phyloP scores from a whole-genome alignment of 108 stramenopile species.

The Skeletonema potamos region DNA sequence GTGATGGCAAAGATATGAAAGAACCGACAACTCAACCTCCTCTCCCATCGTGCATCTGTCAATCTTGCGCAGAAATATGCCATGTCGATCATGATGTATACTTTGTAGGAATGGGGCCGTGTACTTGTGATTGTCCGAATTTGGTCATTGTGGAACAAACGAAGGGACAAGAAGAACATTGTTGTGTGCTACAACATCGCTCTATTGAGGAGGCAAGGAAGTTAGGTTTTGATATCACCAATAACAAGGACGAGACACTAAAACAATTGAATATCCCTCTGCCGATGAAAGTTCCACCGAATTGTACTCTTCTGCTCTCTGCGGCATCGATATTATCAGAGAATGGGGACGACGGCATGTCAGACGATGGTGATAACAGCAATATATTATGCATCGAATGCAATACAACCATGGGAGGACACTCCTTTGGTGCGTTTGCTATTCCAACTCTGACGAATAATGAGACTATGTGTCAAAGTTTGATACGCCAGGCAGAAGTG shows the following conservation, averaged over 20 bases:
- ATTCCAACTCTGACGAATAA: slow-evolving; percentile 3
- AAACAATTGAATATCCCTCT: not conserved
- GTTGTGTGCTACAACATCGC: slow-evolving; percentile 25
- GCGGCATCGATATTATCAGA: not conserved
- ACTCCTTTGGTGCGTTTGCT: slow-evolving; percentile 10
- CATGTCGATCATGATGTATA: slow-evolving; percentile 56
- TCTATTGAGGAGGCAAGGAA: slow-evolving; percentile 42
- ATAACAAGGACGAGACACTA: not conserved
- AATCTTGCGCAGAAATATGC: slow-evolving; percentile 70
- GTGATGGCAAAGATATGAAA: not conserved
- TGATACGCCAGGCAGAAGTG: slow-evolving; percentile 54
- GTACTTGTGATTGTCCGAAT: slow-evolving; percentile 71
- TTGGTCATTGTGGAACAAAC: not conserved
- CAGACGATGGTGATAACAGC: not conserved
- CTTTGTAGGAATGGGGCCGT: slow-evolving; percentile 66
- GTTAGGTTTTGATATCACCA: slow-evolving; percentile 14
- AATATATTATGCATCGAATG: slow-evolving; percentile 28
- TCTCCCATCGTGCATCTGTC: slow-evolving; percentile 61
- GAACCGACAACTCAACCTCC: not conserved
- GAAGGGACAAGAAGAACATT: slow-evolving; percentile 1
- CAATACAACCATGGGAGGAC: slow-evolving; percentile 20
- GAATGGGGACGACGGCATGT: not conserved
- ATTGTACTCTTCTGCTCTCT: not conserved
- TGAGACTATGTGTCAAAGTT: slow-evolving; percentile 7
- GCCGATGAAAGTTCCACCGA: not conserved